phyloP scores from a whole-genome alignment of 768 basidiomycete genomes.

The Pholiota conissans region DNA sequence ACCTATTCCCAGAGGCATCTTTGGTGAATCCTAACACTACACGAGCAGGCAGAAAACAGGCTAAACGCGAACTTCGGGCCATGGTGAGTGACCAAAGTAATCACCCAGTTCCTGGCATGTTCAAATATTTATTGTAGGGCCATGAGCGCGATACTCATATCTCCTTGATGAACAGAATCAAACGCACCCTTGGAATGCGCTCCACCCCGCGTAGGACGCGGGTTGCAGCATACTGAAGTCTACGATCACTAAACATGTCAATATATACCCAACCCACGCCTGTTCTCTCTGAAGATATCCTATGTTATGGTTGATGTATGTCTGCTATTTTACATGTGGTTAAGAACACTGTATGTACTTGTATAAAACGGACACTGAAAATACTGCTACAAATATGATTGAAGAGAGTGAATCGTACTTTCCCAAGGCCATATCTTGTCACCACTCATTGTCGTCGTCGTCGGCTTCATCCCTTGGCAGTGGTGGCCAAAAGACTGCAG shows the following conservation, averaged over 20 bases:
- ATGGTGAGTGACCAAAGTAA: slow-evolving; percentile 43
- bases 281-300: too few species aligned
- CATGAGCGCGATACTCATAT: slow-evolving; percentile 44
- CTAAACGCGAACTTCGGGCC: slow-evolving; percentile 41
- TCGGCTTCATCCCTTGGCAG: slow-evolving; percentile 32
- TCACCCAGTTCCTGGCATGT: too few species aligned
- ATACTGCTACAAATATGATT: too few species aligned
- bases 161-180: slow-evolving; percentile 51
- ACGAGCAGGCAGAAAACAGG: slow-evolving; percentile 40
- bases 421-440: too few species aligned
- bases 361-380: too few species aligned
- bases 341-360: too few species aligned
- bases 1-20: slow-evolving; percentile 37
- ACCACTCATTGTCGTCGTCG: slow-evolving; percentile 29
- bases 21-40: slow-evolving; percentile 54
- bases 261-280: too few species aligned
- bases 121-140: slow-evolving; percentile 32
- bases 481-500: slow-evolving; percentile 38
- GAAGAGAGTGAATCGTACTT: too few species aligned
- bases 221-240: too few species aligned
- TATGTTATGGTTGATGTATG: too few species aligned
- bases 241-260: too few species aligned
- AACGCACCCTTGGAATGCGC: slow-evolving; percentile 50
- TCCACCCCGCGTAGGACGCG: slow-evolving; percentile 36
- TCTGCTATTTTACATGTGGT: too few species aligned